A percentile compares a stretch with the other conserved stretches of the same genome.
These are phyloP conservation scores for Bacterosira constricta DNA, from an alignment of 108 stramenopile species.

Conservation along the genomic window DNA sequence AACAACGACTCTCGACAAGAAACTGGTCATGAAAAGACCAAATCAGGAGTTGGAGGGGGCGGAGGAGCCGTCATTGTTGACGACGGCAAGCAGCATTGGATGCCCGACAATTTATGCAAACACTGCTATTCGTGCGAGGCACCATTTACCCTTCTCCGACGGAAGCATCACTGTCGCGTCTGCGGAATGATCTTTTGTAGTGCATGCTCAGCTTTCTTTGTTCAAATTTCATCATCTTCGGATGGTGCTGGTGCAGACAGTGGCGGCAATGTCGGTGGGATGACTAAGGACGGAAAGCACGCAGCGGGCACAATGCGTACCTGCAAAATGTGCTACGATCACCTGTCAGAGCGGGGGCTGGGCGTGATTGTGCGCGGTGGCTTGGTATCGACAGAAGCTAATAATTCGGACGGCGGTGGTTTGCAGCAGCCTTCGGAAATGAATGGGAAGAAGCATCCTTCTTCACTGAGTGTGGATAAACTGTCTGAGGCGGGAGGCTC, in stretches of 20 bases:
- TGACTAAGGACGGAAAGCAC: not conserved
- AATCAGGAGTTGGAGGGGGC: conserved; percentile 4
- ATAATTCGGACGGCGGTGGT: not conserved
- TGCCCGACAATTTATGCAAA: conserved; percentile 94
- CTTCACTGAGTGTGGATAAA: not conserved
- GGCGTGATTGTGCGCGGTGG: conserved; percentile 39
- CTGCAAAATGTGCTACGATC: conserved; percentile 81
- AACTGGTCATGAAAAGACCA: not conserved
- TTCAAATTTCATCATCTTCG: conserved; percentile 54
- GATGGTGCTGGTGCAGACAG: not conserved
- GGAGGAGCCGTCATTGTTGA: conserved; percentile 44
- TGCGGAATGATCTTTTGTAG: conserved; percentile 98
- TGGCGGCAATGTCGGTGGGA: not conserved
- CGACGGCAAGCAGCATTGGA: conserved; percentile 83
- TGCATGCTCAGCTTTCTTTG: conserved; percentile 89
- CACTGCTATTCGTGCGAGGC: conserved; percentile 92
- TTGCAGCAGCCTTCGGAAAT: conserved; percentile 7
- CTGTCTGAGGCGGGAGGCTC: not conserved
- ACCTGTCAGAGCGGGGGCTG: conserved; percentile 57
- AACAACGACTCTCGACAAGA: not conserved
- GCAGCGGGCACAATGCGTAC: conserved; percentile 60
- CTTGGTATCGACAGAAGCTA: not conserved
- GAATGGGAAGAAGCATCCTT: not conserved
- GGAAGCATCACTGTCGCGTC: conserved; percentile 97
- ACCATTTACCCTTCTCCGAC: conserved; percentile 92